phyloP scores from a whole-genome alignment of 1,284 basidiomycete genomes.

The Xerocomus nothofagi region DNA sequence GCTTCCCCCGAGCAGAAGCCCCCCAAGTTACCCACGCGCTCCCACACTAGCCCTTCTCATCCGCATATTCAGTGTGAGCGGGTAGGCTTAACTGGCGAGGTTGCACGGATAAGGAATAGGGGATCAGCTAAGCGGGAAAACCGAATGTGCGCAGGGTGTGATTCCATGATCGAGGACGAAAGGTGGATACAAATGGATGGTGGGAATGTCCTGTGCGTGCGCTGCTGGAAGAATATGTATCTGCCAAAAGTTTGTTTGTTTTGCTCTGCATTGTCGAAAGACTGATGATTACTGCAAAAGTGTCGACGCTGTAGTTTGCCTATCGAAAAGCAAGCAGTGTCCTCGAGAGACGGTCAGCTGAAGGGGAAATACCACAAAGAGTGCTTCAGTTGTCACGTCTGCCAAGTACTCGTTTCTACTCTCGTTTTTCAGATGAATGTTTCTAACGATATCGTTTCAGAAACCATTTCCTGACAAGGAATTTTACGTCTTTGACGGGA shows the following conservation, averaged over 20 bases:
- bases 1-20: slow-evolving; percentile 45
- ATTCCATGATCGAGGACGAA: slow-evolving; percentile 69
- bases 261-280: neutral
- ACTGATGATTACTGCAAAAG: slow-evolving; percentile 38
- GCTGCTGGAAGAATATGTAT: slow-evolving; percentile 93
- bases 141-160: slow-evolving; percentile 66
- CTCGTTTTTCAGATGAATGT: slow-evolving; percentile 2
- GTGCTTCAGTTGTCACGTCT: slow-evolving; percentile 84
- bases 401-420: slow-evolving; percentile 53
- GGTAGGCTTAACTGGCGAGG: slow-evolving; percentile 25
- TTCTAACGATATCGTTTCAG: slow-evolving; percentile 37
- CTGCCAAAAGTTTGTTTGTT: slow-evolving; percentile 68
- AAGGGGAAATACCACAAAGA: slow-evolving; percentile 90
- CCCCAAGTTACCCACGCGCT: slow-evolving; percentile 54
- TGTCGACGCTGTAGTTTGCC: slow-evolving; percentile 81
- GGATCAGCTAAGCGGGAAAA: slow-evolving; percentile 22
- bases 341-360: slow-evolving; percentile 84
- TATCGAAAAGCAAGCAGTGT: slow-evolving; percentile 90
- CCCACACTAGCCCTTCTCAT: slow-evolving; percentile 50
- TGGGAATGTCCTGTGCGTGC: slow-evolving; percentile 77
- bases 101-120: slow-evolving; percentile 29
- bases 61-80: slow-evolving; percentile 35
- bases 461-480: slow-evolving; percentile 86
- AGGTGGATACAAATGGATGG: slow-evolving; percentile 79
- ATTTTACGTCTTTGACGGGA: slow-evolving; percentile 86